Base-by-base conservation (phyloP, 1,284 basidiomycete species). In the Caloboletus inedulis region DNA sequence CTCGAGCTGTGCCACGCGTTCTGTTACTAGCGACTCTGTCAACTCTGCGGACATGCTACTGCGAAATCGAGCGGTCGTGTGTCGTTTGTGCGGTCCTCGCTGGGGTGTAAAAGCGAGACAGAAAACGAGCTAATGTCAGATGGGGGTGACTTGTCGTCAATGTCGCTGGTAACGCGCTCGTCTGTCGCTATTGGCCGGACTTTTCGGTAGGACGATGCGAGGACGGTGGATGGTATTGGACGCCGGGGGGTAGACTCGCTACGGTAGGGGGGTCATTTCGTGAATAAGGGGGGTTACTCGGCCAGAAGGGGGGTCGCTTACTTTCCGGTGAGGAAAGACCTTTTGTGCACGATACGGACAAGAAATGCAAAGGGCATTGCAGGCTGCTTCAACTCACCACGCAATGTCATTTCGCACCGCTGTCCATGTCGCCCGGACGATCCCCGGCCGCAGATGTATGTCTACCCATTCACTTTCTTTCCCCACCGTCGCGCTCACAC, bases 1-100 rank as follows among this genome's bases (percentile, higher is more conserved):
- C 74, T 70, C 63, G 50, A 77, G 69, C 44, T 72, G 69, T 40
- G 62, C 65, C 31, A 74, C 61, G 52, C 76, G 75, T 51, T 74
- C 74, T 48, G 74, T 69, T 19, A 77, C 63, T 12, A 76, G 54
- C 37, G 56, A 47, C 29, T 69, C 63, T 52, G 53, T 44, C 52
- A 53, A 51, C 25, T 59, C 55, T 30, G 55, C 48, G 42, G 54
- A 53, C 66, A 71, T 71, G 51, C 33, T 55, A 34, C 33, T 34
- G 42, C n/a, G 37, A 45, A 49, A 36, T 44, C 37, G 59, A 35
- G 41, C 14, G 48, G 36, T n/a, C 27, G 43, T 21, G 25, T 43
- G 47, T 45, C 16, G 51, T 61, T n/a, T 42, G 43, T 6, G 39
- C 12, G 35, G 46, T 46, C 36, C 35, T 46, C 34, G 23, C 34